phyloP scores from a whole-genome alignment of 805 yeast species.

The Ogataea ramenticola region DNA sequence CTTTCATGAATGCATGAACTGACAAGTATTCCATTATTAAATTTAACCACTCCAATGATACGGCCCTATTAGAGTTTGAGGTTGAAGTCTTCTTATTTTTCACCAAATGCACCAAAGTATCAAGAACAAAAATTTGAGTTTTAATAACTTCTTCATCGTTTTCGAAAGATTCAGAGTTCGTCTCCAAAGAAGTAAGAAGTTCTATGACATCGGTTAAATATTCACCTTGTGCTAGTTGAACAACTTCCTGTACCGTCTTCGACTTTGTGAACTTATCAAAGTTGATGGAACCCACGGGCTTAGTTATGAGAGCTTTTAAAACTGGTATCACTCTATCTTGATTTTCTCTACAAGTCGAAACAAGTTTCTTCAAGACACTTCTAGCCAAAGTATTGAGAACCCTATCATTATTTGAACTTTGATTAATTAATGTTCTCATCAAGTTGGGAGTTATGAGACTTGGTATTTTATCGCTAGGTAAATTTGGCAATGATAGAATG shows the following conservation, averaged over 20 bases:
- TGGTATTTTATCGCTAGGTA: constrained; percentile 11
- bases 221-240: constrained; percentile 16
- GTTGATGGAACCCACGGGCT: constrained; percentile 49
- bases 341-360: constrained; percentile 28
- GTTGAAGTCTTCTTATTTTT: constrained; percentile 18
- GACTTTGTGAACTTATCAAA: constrained; percentile 76
- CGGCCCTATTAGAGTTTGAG: constrained; percentile 5
- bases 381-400: constrained; percentile 61
- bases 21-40: constrained; percentile 15
- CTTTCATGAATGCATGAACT: constrained; percentile 16
- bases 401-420: constrained; percentile 59
- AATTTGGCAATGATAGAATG: constrained; percentile 27
- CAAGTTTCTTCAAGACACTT: constrained; percentile 37
- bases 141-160: constrained; percentile 13
- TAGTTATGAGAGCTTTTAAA: constrained; percentile 27
- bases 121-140: constrained; percentile 18
- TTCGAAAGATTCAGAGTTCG: constrained; percentile 3
- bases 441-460: constrained; percentile 54
- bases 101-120: constrained; percentile 19
- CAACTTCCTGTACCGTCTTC: constrained; percentile 47
- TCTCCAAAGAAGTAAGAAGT: constrained; percentile 5
- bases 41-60: neutral
- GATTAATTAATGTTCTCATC: constrained; percentile 68
- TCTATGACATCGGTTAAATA: constrained; percentile 8
- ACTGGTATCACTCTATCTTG: constrained; percentile 26